Base-by-base conservation (phyloP, 768 basidiomycete genomes). In the Atractiella rhizophila region DNA sequence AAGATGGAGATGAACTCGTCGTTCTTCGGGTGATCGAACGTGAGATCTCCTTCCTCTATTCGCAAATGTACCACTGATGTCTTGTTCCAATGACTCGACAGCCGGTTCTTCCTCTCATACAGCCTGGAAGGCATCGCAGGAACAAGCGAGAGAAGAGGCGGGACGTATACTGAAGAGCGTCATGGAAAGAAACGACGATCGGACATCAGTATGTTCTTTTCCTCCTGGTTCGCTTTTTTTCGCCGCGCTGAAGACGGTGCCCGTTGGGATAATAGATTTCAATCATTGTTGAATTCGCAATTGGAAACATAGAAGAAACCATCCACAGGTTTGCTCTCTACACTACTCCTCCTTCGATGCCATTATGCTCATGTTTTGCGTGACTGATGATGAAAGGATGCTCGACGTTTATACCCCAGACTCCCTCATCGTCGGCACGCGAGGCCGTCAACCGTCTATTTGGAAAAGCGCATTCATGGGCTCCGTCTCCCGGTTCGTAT, bases 271-370 rank as follows among this genome's bases (percentile, higher is more conserved):
- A 19, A 18, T 16, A 26, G 23, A 66, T 96, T 21, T 83, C 78
- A 0, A 67, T 98, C 37, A 75, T 91, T 37, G 72, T 96, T 30
- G 88, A 96, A 62, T 85, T 77, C 56, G 78, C 94, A 36, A 80
- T 85, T 0, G 91, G 88, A 25, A 75, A 73, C 42, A 70, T 88
- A 5, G 80, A 82, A 1, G 71, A 76, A 37, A 80, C 79, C 9
- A 73, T 96, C 40, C 81, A 94, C 54, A 75, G 86, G 38, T 69
- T 86, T 45, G 4, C 24, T 20, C n/a, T n/a, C 20, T 18, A 7
- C 2, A 3, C 1, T 58, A 57, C 31, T 44, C 57, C 29, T 57
- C 55, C 10, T 54, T 57, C 41, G 55, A 55, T 56, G 28, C 53
- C 52, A 48, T 28, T 28, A 3, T 16, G 12, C 21, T 13, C 2